Conservation (phyloP, 768 basidiomycete genomes). For the Pleurotus citrinopileatus region DNA sequence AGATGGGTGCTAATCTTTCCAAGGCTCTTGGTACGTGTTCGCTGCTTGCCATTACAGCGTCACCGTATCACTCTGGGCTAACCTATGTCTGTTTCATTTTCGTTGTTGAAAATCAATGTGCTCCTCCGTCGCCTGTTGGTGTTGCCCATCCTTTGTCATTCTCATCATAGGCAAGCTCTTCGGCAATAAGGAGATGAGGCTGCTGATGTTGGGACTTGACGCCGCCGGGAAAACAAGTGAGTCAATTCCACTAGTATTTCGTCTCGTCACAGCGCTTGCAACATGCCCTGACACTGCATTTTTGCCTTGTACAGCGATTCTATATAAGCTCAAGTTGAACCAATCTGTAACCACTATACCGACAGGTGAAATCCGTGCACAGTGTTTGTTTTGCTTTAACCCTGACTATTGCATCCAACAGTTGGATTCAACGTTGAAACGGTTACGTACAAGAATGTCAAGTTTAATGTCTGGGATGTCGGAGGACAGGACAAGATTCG, state of each 20-base stretch:
- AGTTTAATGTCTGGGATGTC: conserved; percentile 95
- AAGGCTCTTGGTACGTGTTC: conserved; percentile 67
- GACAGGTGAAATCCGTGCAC: conserved; percentile 68
- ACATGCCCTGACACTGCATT: conserved; percentile 1
- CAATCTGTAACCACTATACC: conserved; percentile 99
- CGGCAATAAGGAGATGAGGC: conserved; percentile 98
- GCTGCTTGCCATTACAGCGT: too few species aligned
- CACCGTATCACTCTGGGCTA: too few species aligned
- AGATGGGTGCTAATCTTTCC: conserved; percentile 85
- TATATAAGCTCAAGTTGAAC: conserved; percentile 98
- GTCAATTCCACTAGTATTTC: conserved; percentile 21
- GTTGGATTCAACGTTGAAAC: conserved; percentile 99
- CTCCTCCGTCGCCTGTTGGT: too few species aligned
- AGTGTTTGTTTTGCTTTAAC: background rate
- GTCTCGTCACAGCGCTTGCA: conserved; percentile 8
- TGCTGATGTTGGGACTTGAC: conserved; percentile 95
- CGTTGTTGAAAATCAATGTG: conserved; percentile 6
- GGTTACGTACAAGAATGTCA: conserved; percentile 98
- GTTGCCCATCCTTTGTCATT: background rate
- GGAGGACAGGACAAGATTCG: conserved; percentile 99
- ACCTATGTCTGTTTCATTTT: background rate
- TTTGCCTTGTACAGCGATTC: conserved; percentile 65
- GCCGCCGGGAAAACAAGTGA: conserved; percentile 98
- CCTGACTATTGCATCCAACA: conserved; percentile 24
- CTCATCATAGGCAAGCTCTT: conserved; percentile 75